Conservation (phyloP, 2,329 filamentous ascomycete genomes). For the Zalaria obscura region DNA sequence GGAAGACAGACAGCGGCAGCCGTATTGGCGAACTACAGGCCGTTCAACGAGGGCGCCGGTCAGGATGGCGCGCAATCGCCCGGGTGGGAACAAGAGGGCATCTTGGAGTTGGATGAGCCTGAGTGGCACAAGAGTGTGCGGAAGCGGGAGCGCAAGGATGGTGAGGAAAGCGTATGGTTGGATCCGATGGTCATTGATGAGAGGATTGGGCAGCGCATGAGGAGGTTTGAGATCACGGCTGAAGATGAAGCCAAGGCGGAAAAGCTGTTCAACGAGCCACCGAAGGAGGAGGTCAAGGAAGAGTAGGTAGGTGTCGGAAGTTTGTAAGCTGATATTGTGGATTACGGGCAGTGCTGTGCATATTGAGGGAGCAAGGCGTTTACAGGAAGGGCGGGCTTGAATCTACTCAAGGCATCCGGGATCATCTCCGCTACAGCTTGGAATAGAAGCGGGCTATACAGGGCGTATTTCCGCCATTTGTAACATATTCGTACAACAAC, state of each 20-base stretch:
- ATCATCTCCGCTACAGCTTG: too few species aligned
- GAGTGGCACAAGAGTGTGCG: constrained; percentile 76
- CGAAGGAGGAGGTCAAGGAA: neutral
- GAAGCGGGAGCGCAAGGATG: constrained; percentile 36
- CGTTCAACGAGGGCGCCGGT: constrained; percentile 21
- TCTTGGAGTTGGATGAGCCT: constrained; percentile 56
- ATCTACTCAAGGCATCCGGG: too few species aligned
- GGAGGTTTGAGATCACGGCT: constrained; percentile 53
- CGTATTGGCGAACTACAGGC: constrained; percentile 48
- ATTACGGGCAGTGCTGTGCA: too few species aligned
- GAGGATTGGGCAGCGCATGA: constrained; percentile 66
- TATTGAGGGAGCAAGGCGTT: too few species aligned
- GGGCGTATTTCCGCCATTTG: too few species aligned
- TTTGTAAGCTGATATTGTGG: too few species aligned
- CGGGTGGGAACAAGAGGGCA: constrained; percentile 46
- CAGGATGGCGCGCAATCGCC: constrained; percentile 17
- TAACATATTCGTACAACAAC: too few species aligned
- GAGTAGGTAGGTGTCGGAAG: too few species aligned
- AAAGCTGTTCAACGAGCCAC: constrained; percentile 11
- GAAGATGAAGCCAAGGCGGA: constrained; percentile 57
- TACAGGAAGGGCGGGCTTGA: too few species aligned
- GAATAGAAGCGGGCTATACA: too few species aligned
- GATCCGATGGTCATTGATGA: constrained; percentile 62
- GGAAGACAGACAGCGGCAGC: constrained; percentile 78
- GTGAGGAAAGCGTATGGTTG: constrained; percentile 54